Evolutionary conservation across 1,284 basidiomycete species (phyloP), one percentile per base, ranked within the genome.

Genomic region (Leucoagaricus sp.): DNA sequence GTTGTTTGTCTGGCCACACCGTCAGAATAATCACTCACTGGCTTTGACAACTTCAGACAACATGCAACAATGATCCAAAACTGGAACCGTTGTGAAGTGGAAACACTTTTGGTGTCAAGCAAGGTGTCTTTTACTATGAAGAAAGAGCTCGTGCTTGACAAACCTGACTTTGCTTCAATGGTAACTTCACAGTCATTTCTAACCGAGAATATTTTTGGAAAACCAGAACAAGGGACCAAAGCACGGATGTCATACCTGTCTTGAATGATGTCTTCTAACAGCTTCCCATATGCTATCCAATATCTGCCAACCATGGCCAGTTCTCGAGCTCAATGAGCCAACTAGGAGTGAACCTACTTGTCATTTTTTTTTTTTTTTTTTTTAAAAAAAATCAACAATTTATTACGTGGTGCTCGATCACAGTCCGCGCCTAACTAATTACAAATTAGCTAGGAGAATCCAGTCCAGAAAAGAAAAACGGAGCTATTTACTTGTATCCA

Each of bases 201-300:
- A 1, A 91, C 92, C 2, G 88, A 91, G 69, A 93, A 95, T 12
- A 85, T 69, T 67, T 88, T 92, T 0, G 86, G 83, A 0, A 87
- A 65, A 0, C 75, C 75, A 1, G 91, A 93, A 0, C 86, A 83
- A 1, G 95, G 72, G 0, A 95, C 89, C 13, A 91, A 79, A 1
- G 76, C 87, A 26, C 89, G 82, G 1, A 92, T 80, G 31, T 85
- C 79, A 0, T 80, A 75, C 40, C 68, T 70, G 40, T 86, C 82
- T 10, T 70, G 65, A 1, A 76, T 75, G 26, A 93, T 76, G 1
- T 71, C 70, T 51, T 88, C 81, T 60, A 94, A 87, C 0, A 85
- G 76, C 1, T 72, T 66, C 1, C 82, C 82, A 29, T 93, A 83
- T 53, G 88, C 88, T 40, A 70, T 71, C 91, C 91, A 94, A 67